phyloP scores from a whole-genome alignment of 768 basidiomycete genomes.

The Tulasnella sp. region DNA sequence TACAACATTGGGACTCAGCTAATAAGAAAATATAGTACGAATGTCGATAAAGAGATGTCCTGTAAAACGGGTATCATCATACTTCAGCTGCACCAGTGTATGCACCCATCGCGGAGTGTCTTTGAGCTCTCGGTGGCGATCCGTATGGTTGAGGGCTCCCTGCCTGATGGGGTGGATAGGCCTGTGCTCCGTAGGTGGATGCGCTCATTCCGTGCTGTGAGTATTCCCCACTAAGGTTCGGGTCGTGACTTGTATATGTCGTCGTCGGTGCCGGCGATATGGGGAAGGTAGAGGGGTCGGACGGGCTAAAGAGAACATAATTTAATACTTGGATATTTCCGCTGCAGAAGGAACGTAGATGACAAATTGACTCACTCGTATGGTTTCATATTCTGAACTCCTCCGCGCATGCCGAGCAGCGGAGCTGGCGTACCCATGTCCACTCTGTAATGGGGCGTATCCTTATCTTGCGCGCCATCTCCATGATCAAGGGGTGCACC shows the following conservation, averaged over 20 bases:
- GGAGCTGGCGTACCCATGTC: conserved; percentile 12
- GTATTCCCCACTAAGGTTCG: not conserved
- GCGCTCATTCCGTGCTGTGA: not conserved
- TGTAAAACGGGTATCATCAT: too few relatives aligned
- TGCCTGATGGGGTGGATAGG: not conserved
- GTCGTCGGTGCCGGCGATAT: not conserved
- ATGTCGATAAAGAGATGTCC: too few relatives aligned
- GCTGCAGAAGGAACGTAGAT: not conserved
- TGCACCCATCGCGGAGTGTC: not conserved
- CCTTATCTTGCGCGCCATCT: not conserved
- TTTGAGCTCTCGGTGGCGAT: too few relatives aligned
- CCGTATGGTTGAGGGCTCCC: not conserved
- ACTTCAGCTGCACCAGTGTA: conserved; percentile 10
- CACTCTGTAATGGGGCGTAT: not conserved
- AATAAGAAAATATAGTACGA: too few relatives aligned
- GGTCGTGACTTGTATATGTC: not conserved
- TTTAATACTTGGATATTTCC: not conserved
- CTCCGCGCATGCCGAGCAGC: not conserved
- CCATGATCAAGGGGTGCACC: not conserved
- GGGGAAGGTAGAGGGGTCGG: conserved; percentile 5
- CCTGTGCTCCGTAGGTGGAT: not conserved
- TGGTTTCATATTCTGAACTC: not conserved
- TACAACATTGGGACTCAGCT: too few relatives aligned
- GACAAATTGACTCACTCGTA: conserved; percentile 14
- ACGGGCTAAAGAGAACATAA: not conserved